Evolutionary conservation across 108 stramenopile genomes (phyloP).

Genomic region (Nitzschia putrida): DNA sequence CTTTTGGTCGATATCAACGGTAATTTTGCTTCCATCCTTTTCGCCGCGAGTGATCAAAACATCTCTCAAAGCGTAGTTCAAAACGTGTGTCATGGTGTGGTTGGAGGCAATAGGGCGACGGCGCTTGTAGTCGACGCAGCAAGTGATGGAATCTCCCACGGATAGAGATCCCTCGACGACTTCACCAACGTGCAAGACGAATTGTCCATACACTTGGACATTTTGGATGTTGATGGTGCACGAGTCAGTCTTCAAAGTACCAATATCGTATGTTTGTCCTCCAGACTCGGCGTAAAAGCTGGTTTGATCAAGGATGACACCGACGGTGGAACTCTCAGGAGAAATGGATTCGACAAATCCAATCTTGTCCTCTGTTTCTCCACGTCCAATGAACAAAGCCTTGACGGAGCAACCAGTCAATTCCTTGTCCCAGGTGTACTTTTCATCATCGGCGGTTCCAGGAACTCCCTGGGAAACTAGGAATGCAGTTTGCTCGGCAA

Average conservation of each 20-base stretch:
- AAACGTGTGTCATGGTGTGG: conserved; percentile 99
- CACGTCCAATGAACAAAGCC: conserved; percentile 90
- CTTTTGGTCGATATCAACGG: conserved; percentile 89
- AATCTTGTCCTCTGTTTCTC: conserved; percentile 84
- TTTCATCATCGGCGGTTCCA: conserved; percentile 82
- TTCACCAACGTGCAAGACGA: conserved; percentile 89
- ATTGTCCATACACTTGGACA: conserved; percentile 89
- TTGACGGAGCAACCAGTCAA: conserved; percentile 75
- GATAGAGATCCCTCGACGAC: conserved; percentile 68
- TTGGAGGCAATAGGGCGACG: conserved; percentile 93
- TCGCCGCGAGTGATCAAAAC: conserved; percentile 70
- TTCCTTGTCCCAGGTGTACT: conserved; percentile 89
- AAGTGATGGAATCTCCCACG: conserved; percentile 82
- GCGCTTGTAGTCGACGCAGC: conserved; percentile 95
- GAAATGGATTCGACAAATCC: conserved; percentile 85
- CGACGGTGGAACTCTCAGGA: conserved; percentile 76
- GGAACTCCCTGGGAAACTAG: conserved; percentile 72
- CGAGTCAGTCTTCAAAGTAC: conserved; percentile 62
- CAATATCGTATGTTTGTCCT: conserved; percentile 95
- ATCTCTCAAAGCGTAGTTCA: conserved; percentile 93
- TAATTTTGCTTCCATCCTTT: conserved; percentile 37
- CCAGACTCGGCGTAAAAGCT: conserved; percentile 97
- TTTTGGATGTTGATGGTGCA: conserved; percentile 70
- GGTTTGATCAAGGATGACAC: conserved; percentile 89
- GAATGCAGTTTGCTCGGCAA: conserved; percentile 95